Evolutionary conservation across 1,284 basidiomycete species (phyloP).

Genomic region (Irpex rosettiformis): DNA sequence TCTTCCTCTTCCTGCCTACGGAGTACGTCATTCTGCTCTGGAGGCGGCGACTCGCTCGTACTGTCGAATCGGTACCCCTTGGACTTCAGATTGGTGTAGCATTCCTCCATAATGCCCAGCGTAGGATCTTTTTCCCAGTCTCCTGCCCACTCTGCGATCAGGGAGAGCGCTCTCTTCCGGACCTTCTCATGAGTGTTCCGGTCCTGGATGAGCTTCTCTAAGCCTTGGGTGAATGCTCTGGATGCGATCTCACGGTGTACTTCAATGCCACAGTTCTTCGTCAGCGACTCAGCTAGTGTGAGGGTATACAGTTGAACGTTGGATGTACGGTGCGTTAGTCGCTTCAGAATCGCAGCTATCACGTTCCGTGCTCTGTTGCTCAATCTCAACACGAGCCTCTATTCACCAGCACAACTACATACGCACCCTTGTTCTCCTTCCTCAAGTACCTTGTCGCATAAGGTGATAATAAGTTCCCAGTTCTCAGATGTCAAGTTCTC

Average conservation of each 20-base stretch:
- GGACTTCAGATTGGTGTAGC: constrained; percentile 76
- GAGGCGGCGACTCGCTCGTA: constrained; percentile 61
- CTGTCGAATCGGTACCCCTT: constrained; percentile 80
- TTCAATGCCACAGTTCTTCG: constrained; percentile 86
- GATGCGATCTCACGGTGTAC: constrained; percentile 88
- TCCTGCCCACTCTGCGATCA: constrained; percentile 83
- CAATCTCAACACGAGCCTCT: neutral
- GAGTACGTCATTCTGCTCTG: constrained; percentile 73
- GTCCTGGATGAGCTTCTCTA: constrained; percentile 87
- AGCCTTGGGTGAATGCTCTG: constrained; percentile 84
- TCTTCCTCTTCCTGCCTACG: constrained; percentile 89
- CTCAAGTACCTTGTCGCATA: constrained; percentile 95
- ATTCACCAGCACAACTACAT: neutral
- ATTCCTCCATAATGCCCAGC: constrained; percentile 90
- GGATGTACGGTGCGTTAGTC: constrained; percentile 89
- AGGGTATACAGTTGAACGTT: constrained; percentile 97
- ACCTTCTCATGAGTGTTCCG: constrained; percentile 90
- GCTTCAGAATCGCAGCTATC: constrained; percentile 83
- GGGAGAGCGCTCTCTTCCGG: constrained; percentile 65
- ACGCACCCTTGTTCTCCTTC: constrained; percentile 81
- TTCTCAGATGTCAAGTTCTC: constrained; percentile 93
- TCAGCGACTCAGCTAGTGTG: constrained; percentile 81
- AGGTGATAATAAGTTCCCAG: constrained; percentile 92
- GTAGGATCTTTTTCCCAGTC: constrained; percentile 82
- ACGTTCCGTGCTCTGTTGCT: constrained; percentile 80